Evolutionary conservation across 495 filamentous ascomycete species (phyloP), one percentile per base, ranked within the genome.

Genomic region (Copromyces sp.): DNA sequence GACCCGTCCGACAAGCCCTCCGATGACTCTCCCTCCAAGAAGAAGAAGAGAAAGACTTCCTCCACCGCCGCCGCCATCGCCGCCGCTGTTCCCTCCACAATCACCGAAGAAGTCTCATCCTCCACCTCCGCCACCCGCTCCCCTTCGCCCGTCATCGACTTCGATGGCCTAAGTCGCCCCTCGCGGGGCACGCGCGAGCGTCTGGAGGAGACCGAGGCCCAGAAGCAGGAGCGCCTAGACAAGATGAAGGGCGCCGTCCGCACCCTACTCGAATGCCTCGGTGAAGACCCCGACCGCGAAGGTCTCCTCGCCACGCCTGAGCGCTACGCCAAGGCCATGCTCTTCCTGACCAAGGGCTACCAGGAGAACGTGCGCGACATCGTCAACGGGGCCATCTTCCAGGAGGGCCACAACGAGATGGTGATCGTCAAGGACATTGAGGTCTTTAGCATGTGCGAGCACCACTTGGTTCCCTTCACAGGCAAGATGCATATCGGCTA

Each of bases 401-500:
- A 97, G 76, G 95, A 99, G 80, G 92, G 94, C 77, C 95, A 98
- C 78, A 95, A 97, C 77, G 96, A 99, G 83, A 85, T 97, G 79
- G 94, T 98, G 24, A 97, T 99, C 73, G 94, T 99, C 39, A 97
- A 96, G 82, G 94, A 99, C 77, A 98, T 99, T 75, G 95, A 98
- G 78, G 89, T 98, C 6, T 97, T 94, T 80, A 94, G 92, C 70
- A 86, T 98, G 71, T 99, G 96, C 85, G 95, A 99, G 82, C 95
- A 99, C 81, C 96, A 99, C 80, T 89, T 99, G 81, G 94, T 99
- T 9, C 95, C 96, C 3, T 99, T 99, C 78, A 94, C 88, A 9
- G 96, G 95, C 73, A 97, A 95, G 91, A 97, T 99, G 93, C 95
- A 98, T 84, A 98, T 99, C 76, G 96, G 95, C 39, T 99, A 98